These are phyloP conservation scores for Vigna hirtella DNA, from an alignment of 306 rosid genomes.

Conservation along the genomic window DNA sequence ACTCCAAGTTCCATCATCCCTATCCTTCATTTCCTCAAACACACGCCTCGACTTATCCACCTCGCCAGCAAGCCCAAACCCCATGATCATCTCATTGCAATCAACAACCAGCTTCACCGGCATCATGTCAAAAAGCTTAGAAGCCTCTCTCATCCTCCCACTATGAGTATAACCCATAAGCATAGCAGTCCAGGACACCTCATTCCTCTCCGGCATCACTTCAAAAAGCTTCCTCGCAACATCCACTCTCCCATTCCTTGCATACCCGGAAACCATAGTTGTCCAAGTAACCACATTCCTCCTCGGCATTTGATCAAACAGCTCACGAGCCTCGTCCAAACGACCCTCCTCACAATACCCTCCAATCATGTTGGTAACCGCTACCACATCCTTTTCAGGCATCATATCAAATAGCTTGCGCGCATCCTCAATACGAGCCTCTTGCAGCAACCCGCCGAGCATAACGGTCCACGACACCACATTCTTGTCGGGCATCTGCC, in stretches of 20 bases:
- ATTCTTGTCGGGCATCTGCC: conserved; percentile 60
- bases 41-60: conserved; percentile 47
- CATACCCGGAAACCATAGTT: conserved; percentile 63
- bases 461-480: conserved; percentile 67
- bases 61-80: conserved; percentile 51
- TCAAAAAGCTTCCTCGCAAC: conserved; percentile 67
- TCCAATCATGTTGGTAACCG: conserved; percentile 58
- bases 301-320: conserved; percentile 57
- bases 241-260: conserved; percentile 55
- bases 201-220: conserved; percentile 64
- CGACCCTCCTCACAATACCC: conserved; percentile 60
- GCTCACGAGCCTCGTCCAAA: conserved; percentile 55
- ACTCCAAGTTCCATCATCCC: conserved; percentile 62
- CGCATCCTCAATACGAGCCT: conserved; percentile 59
- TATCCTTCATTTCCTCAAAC: conserved; percentile 61
- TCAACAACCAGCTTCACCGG: conserved; percentile 50
- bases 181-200: conserved; percentile 69
- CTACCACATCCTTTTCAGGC: conserved; percentile 63
- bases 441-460: conserved; percentile 62
- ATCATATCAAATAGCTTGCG: conserved; percentile 55
- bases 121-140: conserved; percentile 59
- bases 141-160: conserved; percentile 64
- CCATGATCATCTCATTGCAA: conserved; percentile 64
- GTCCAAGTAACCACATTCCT: conserved; percentile 70
- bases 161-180: conserved; percentile 59